A percentile compares a stretch with the other conserved stretches of the same genome.
These are phyloP conservation scores for Cochlearia excelsa DNA, from an alignment of 345 rosid species.

Conservation along the genomic window DNA sequence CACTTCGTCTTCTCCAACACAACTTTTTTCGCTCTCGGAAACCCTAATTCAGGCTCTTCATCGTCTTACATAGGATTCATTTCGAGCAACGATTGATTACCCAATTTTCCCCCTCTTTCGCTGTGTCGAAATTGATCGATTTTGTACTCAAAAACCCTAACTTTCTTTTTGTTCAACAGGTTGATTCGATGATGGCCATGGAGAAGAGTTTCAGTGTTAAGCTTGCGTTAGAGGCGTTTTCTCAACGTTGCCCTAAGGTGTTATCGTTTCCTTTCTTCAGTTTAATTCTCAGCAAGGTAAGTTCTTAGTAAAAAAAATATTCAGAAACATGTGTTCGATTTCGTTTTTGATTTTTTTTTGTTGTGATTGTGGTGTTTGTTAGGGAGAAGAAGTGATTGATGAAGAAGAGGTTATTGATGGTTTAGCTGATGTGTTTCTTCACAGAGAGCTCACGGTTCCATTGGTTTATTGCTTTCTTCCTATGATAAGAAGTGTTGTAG, in stretches of 20 bases:
- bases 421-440: constrained; percentile 58
- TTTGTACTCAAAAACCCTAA: too few species aligned
- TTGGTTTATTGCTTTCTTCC: constrained; percentile 67
- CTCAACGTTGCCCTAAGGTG: constrained; percentile 62
- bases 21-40: too few species aligned
- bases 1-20: too few species aligned
- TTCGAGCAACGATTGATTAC: too few species aligned
- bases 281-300: constrained; percentile 46
- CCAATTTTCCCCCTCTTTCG: too few species aligned
- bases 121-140: neutral
- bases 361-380: neutral
- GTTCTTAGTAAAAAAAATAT: neutral
- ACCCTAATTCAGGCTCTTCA: too few species aligned
- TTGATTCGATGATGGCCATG: constrained; percentile 45
- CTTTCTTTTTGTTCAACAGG: constrained; percentile 7
- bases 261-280: constrained; percentile 33
- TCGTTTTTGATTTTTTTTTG: neutral
- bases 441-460: constrained; percentile 63
- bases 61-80: too few species aligned
- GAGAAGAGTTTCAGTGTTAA: constrained; percentile 70
- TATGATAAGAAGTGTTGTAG: constrained; percentile 50
- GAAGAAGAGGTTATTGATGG: constrained; percentile 58
- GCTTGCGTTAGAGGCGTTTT: constrained; percentile 52
- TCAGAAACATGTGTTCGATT: constrained; percentile 2
- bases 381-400: constrained; percentile 46